Conservation (phyloP, 441 rosid genomes). For the Pelargonium cotyledonis region DNA sequence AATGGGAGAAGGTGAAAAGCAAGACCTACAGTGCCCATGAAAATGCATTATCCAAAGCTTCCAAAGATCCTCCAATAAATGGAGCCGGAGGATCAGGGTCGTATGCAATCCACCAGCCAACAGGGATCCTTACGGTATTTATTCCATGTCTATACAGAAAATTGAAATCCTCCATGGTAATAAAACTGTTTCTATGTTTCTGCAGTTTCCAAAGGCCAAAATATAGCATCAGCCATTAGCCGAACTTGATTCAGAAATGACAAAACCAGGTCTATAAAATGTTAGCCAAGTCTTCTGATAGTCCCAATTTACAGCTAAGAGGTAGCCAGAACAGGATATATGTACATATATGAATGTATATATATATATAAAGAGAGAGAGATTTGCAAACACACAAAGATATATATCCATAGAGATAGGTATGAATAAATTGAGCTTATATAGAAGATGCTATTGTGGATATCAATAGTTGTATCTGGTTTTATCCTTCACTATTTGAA, state of each 20-base stretch:
- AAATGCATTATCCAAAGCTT: slow-evolving; percentile 66
- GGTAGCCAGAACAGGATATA: neutral
- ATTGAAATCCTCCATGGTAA: slow-evolving; percentile 51
- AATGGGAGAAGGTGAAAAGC: slow-evolving; percentile 16
- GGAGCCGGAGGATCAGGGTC: slow-evolving; percentile 75
- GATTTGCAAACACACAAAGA: neutral
- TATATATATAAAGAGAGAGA: neutral
- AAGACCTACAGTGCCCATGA: slow-evolving; percentile 63
- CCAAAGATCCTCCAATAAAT: slow-evolving; percentile 54
- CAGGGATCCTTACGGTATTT: slow-evolving; percentile 68
- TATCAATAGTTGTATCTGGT: neutral
- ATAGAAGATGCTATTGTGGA: neutral
- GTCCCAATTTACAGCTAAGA: neutral
- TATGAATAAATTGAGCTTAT: neutral
- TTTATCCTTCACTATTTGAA: neutral
- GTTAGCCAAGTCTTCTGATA: too few species aligned
- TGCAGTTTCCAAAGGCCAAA: slow-evolving; percentile 28
- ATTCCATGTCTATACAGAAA: slow-evolving; percentile 56
- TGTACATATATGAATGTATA: neutral
- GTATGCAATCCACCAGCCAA: slow-evolving; percentile 81
- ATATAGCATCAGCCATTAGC: slow-evolving; percentile 1
- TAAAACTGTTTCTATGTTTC: slow-evolving; percentile 55
- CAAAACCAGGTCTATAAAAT: too few species aligned
- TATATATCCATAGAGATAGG: neutral
- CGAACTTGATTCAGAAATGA: neutral